phyloP scores from a whole-genome alignment of 116 monocot species.

The Zostera marina region DNA sequence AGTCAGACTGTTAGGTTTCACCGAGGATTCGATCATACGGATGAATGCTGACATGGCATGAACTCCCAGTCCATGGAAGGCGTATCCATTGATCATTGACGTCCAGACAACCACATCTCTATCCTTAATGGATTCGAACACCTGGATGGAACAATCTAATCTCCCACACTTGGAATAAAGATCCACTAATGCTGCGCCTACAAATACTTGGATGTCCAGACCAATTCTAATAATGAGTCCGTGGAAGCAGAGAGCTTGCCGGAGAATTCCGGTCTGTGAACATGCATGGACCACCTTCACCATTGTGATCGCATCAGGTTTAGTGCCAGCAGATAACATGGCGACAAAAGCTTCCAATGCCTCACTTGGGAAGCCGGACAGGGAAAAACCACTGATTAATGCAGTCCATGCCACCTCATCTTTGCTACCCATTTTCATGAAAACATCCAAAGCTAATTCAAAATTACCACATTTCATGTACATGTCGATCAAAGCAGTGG shows the following conservation, averaged over 20 bases:
- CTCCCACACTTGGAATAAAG: conserved; percentile 44
- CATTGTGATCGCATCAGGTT: conserved; percentile 56
- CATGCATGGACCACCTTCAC: conserved; percentile 47
- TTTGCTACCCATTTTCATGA: conserved; percentile 28
- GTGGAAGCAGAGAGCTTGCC: conserved; percentile 39
- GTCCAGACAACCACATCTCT: conserved; percentile 57
- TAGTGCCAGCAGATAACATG: conserved; percentile 20
- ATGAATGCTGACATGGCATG: conserved; percentile 25
- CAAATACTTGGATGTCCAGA: conserved; percentile 27
- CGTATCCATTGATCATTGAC: conserved; percentile 43
- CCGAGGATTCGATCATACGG: conserved; percentile 27
- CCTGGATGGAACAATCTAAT: conserved; percentile 17
- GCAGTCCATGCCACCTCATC: conserved; percentile 50
- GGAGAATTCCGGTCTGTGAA: conserved; percentile 18
- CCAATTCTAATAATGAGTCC: conserved; percentile 30
- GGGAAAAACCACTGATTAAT: conserved; percentile 35
- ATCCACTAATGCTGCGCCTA: conserved; percentile 33
- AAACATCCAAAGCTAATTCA: conserved; percentile 29
- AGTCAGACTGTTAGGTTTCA: conserved; percentile 33
- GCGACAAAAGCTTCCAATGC: conserved; percentile 25
- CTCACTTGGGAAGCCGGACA: conserved; percentile 30
- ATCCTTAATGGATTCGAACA: conserved; percentile 19
- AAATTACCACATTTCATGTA: conserved; percentile 71
- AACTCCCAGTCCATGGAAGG: conserved; percentile 33
- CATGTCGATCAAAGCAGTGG: conserved; percentile 61